Conservation (phyloP, 1,139 yeast species). For the Sugiyamaella xylanicola region DNA sequence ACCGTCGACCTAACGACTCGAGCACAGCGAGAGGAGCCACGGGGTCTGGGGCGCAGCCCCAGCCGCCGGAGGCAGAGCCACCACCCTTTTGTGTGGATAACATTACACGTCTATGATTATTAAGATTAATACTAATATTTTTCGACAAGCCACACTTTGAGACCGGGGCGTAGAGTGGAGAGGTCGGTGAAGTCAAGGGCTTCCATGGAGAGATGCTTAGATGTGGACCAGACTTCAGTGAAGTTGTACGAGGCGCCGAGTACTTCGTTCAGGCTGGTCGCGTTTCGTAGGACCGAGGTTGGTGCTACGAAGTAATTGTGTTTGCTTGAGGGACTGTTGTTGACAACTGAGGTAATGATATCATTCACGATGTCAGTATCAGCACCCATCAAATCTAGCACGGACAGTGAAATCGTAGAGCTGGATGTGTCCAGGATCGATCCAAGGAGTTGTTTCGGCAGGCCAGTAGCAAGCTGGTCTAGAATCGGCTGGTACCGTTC, state of each 20-base stretch:
- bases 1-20: too few relatives aligned
- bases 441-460: not conserved
- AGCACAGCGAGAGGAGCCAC: too few relatives aligned
- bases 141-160: constrained; percentile 51
- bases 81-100: not conserved
- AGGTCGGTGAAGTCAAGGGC: constrained; percentile 47
- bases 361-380: constrained; percentile 39
- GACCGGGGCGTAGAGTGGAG: constrained; percentile 58
- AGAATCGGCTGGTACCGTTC: constrained; percentile 28
- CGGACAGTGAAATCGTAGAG: constrained; percentile 31
- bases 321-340: constrained; percentile 1
- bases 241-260: constrained; percentile 22
- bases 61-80: too few relatives aligned
- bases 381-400: constrained; percentile 63
- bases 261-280: constrained; percentile 42
- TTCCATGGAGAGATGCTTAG: constrained; percentile 35
- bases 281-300: constrained; percentile 13
- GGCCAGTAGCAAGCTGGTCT: constrained; percentile 5
- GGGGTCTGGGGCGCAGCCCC: too few relatives aligned
- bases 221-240: constrained; percentile 32
- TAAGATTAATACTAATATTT: not conserved
- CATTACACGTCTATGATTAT: not conserved
- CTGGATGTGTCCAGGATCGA: not conserved
- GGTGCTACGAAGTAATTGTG: constrained; percentile 25
- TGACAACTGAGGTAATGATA: constrained; percentile 22